Evolutionary conservation across 2,329 filamentous ascomycete species (phyloP).

Genomic region (Byssochlamys sp.): DNA sequence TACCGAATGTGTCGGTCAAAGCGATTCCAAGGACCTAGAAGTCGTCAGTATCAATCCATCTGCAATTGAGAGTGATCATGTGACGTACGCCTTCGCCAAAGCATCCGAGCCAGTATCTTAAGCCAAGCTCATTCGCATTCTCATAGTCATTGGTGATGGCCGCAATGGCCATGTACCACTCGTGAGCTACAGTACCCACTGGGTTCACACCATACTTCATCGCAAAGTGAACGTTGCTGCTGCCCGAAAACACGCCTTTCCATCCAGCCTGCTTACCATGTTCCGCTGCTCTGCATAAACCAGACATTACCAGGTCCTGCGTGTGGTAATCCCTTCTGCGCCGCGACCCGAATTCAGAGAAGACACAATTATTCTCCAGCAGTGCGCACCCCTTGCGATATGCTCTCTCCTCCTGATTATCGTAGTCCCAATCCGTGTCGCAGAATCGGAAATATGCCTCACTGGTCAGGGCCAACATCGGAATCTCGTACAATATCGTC

Average conservation of each 20-base stretch:
- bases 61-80: neutral
- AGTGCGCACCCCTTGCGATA: conserved; percentile 69
- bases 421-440: conserved; percentile 83
- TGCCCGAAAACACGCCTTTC: conserved; percentile 68
- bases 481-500: conserved; percentile 96
- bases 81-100: conserved; percentile 63
- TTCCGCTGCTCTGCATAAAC: conserved; percentile 67
- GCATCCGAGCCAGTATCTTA: conserved; percentile 81
- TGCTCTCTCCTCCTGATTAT: conserved; percentile 75
- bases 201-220: conserved; percentile 82
- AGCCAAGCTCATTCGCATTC: conserved; percentile 69
- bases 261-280: conserved; percentile 57
- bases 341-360: conserved; percentile 89
- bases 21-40: conserved; percentile 66
- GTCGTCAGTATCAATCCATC: conserved; percentile 2
- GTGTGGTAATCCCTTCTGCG: conserved; percentile 88
- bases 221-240: conserved; percentile 92
- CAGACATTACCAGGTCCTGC: conserved; percentile 81
- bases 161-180: conserved; percentile 99
- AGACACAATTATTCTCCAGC: conserved; percentile 71
- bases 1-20: conserved; percentile 93
- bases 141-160: conserved; percentile 81
- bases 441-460: conserved; percentile 97
- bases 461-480: conserved; percentile 78
- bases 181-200: conserved; percentile 84